A percentile compares a stretch with the other conserved stretches of the same genome.
phyloP scores from a whole-genome alignment of 345 rosid genomes.

The Balakata baccata region DNA sequence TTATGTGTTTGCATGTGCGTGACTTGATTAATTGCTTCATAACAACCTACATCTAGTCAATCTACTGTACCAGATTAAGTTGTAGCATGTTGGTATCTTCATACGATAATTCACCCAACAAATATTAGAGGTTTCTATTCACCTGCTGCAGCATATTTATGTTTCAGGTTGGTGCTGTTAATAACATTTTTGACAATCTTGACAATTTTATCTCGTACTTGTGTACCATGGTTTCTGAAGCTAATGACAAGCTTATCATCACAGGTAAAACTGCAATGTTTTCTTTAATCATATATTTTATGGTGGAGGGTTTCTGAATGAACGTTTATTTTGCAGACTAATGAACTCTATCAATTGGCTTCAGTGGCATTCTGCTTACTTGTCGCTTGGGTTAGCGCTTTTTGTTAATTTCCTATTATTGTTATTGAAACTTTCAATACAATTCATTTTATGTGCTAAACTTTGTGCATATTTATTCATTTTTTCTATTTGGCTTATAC shows the following conservation, averaged over 20 bases:
- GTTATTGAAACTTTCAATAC: neutral
- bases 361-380: constrained; percentile 94
- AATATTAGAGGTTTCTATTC: neutral
- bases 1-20: neutral
- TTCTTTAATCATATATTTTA: neutral
- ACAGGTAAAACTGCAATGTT: constrained; percentile 40
- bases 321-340: constrained; percentile 51
- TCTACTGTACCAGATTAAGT: neutral
- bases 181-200: constrained; percentile 66
- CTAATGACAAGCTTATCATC: constrained; percentile 88
- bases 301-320: neutral
- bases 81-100: neutral
- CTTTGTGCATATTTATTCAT: neutral
- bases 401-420: constrained; percentile 23
- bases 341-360: constrained; percentile 97
- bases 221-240: constrained; percentile 86
- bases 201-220: constrained; percentile 67
- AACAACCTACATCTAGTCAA: neutral
- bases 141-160: neutral
- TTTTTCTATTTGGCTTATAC: neutral
- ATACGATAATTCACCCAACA: neutral
- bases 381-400: constrained; percentile 87
- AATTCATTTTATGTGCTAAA: neutral
- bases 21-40: neutral
- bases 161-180: constrained; percentile 62